Conservation (phyloP, 2,329 filamentous ascomycete genomes). For the Rhinocladiella mackenziei region DNA sequence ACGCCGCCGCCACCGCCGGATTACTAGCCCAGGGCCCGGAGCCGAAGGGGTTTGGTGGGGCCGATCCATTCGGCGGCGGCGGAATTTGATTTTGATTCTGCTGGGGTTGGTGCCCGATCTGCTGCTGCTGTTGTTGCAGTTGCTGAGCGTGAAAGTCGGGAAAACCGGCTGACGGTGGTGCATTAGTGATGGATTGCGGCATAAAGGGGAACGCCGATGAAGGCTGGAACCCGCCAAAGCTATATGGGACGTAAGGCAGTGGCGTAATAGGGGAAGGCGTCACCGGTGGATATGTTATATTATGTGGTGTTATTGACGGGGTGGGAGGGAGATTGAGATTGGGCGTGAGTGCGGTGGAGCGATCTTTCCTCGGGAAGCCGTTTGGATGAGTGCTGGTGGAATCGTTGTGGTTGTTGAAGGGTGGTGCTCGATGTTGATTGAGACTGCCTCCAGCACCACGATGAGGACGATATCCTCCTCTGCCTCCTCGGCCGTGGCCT, state of each 20-base stretch:
- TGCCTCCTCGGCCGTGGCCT: slow-evolving; percentile 32
- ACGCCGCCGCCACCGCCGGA: slow-evolving; percentile 22
- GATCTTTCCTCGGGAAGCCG: slow-evolving; percentile 5
- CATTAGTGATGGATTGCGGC: neutral
- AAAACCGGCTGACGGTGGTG: slow-evolving; percentile 4
- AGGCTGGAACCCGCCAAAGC: slow-evolving; percentile 14
- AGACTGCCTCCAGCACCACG: slow-evolving; percentile 36
- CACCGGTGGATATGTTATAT: slow-evolving; percentile 19
- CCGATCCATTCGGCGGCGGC: slow-evolving; percentile 2
- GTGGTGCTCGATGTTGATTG: slow-evolving; percentile 9
- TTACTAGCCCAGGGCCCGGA: slow-evolving; percentile 20
- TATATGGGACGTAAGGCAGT: slow-evolving; percentile 23
- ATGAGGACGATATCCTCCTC: slow-evolving; percentile 31
- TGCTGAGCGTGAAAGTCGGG: slow-evolving; percentile 35
- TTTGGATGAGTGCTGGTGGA: slow-evolving; percentile 5
- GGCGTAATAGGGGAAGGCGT: slow-evolving; percentile 28
- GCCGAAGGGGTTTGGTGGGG: neutral
- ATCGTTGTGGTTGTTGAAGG: slow-evolving; percentile 25
- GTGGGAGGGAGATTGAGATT: slow-evolving; percentile 21
- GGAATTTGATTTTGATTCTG: slow-evolving; percentile 7
- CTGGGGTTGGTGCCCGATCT: slow-evolving; percentile 1
- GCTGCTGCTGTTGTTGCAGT: slow-evolving; percentile 7
- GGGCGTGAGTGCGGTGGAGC: slow-evolving; percentile 8
- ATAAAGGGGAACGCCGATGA: slow-evolving; percentile 10
- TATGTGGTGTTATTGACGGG: slow-evolving; percentile 23